phyloP scores from a whole-genome alignment of 306 rosid genomes.

The Carpinus viminea region DNA sequence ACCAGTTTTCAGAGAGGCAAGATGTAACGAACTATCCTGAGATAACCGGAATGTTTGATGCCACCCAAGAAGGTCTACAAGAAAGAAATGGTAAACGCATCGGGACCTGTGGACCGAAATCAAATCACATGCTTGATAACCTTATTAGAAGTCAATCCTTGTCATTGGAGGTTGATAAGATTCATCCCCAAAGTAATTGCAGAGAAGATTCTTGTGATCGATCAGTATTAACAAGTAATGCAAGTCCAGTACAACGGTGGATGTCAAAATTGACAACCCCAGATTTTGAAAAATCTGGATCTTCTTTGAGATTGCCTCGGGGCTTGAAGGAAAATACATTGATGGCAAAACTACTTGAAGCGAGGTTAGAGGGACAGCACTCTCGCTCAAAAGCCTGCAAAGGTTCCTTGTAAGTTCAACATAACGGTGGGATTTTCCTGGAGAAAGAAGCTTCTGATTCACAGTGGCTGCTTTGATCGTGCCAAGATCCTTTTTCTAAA shows the following conservation, averaged over 20 bases:
- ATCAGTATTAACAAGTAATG: slow-evolving; percentile 37
- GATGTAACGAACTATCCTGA: slow-evolving; percentile 25
- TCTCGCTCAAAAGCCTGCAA: slow-evolving; percentile 37
- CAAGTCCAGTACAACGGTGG: slow-evolving; percentile 50
- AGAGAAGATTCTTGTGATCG: slow-evolving; percentile 35
- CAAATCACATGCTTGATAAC: slow-evolving; percentile 22
- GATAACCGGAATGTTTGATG: slow-evolving; percentile 19
- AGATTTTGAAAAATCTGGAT: slow-evolving; percentile 39
- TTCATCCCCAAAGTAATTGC: slow-evolving; percentile 43
- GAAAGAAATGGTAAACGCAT: slow-evolving; percentile 28
- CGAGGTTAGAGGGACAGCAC: slow-evolving; percentile 64
- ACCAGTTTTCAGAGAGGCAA: slow-evolving; percentile 28
- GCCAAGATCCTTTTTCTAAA: neutral
- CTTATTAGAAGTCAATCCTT: slow-evolving; percentile 37
- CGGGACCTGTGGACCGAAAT: slow-evolving; percentile 26
- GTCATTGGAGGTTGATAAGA: slow-evolving; percentile 41
- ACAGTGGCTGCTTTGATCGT: slow-evolving; percentile 25
- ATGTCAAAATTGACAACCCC: slow-evolving; percentile 42
- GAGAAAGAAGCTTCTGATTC: slow-evolving; percentile 15
- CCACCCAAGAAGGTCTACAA: slow-evolving; percentile 24
- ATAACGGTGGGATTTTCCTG: neutral
- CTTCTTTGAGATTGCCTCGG: slow-evolving; percentile 52
- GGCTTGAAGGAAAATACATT: slow-evolving; percentile 69
- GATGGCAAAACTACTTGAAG: slow-evolving; percentile 84
- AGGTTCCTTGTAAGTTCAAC: slow-evolving; percentile 29